phyloP scores from a whole-genome alignment of 2,329 filamentous ascomycete genomes.

The Emmonsiellopsis sp. region DNA sequence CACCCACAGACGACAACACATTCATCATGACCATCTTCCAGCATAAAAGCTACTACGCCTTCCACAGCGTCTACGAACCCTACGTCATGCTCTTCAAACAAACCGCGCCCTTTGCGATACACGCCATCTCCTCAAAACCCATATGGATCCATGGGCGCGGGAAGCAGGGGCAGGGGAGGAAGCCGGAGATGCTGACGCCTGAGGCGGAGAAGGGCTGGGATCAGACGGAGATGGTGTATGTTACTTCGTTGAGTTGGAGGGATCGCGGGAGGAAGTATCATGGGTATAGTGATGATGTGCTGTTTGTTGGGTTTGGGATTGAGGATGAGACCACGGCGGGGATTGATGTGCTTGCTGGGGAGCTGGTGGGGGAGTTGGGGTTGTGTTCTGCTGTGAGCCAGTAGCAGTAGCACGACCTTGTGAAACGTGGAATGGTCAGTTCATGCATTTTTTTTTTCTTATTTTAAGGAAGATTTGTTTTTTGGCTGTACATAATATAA shows the following conservation, averaged over 20 bases:
- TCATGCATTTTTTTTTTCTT: too few species aligned
- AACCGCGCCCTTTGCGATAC: conserved; percentile 41
- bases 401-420: background rate
- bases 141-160: conserved; percentile 48
- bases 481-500: too few species aligned
- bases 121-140: conserved; percentile 43
- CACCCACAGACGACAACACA: conserved; percentile 39
- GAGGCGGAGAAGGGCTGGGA: conserved; percentile 11
- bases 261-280: conserved; percentile 40
- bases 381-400: background rate
- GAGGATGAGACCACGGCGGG: conserved; percentile 43
- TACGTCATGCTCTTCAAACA: conserved; percentile 46
- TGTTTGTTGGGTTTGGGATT: conserved; percentile 49
- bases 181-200: conserved; percentile 8
- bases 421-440: too few species aligned
- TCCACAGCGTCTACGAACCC: conserved; percentile 47
- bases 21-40: conserved; percentile 49
- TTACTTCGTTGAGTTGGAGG: conserved; percentile 52
- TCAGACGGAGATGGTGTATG: conserved; percentile 49
- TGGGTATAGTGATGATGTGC: conserved; percentile 47
- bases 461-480: too few species aligned
- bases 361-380: conserved; percentile 39
- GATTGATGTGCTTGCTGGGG: conserved; percentile 44
- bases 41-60: conserved; percentile 42
- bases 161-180: conserved; percentile 18